Evolutionary conservation across 192 early-diverging fungal species (phyloP).

Genomic region (Phycomyces nitens): DNA sequence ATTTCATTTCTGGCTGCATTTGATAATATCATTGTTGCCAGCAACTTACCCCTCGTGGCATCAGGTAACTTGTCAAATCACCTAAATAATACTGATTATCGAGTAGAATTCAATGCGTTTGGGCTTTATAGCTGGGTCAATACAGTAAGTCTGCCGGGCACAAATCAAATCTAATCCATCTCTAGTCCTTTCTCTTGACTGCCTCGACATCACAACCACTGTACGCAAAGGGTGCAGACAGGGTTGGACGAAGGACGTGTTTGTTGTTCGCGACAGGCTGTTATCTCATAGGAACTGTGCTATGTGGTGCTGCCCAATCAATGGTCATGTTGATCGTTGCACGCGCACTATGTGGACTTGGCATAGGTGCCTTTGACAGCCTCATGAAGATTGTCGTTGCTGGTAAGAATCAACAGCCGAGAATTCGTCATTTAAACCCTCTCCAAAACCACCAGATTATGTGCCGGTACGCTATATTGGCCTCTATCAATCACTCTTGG

Average conservation of each 20-base stretch:
- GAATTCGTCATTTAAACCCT: background rate
- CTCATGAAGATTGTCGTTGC: slow-evolving; percentile 51
- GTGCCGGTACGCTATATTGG: slow-evolving; percentile 33
- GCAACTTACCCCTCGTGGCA: slow-evolving; percentile 26
- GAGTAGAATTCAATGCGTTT: slow-evolving; percentile 29
- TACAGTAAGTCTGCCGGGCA: slow-evolving; percentile 16
- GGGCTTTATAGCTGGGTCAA: slow-evolving; percentile 29
- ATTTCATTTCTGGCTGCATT: slow-evolving; percentile 31
- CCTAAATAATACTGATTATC: background rate
- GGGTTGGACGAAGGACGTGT: slow-evolving; percentile 43
- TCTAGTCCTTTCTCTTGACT: slow-evolving; percentile 44
- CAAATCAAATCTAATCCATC: background rate
- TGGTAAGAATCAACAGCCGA: slow-evolving; percentile 13
- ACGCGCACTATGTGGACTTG: slow-evolving; percentile 54
- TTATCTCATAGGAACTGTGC: slow-evolving; percentile 73
- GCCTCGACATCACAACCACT: slow-evolving; percentile 44
- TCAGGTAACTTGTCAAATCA: slow-evolving; percentile 11
- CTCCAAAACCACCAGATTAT: slow-evolving; percentile 18
- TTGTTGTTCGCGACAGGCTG: slow-evolving; percentile 73
- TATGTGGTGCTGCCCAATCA: slow-evolving; percentile 59
- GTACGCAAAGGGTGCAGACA: slow-evolving; percentile 42
- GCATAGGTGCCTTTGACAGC: slow-evolving; percentile 43
- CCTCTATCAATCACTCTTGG: slow-evolving; percentile 24
- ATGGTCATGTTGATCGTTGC: slow-evolving; percentile 55
- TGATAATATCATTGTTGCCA: slow-evolving; percentile 31